Base-by-base conservation (phyloP, 331 rosid species). In the Dryas integrifolia region DNA sequence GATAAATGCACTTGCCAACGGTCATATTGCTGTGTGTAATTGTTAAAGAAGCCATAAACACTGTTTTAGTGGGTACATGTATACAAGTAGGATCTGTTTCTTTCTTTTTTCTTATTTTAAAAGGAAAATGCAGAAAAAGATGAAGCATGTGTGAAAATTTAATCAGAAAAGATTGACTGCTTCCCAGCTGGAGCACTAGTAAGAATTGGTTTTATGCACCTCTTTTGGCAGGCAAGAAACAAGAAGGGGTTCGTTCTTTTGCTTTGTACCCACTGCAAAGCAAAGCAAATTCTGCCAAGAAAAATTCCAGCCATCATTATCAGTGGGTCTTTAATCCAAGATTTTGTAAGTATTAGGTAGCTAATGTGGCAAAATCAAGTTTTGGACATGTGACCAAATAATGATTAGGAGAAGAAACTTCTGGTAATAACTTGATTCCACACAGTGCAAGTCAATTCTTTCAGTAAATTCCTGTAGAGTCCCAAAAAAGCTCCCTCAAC, bases 1-100 rank as follows among this genome's bases (percentile, higher is more conserved):
- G 21, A 14, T 59, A 6, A 39, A 38, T 59, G 7, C 65, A 60
- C 65, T 9, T 58, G 45, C 65, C 65, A 70, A 70, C 75, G 66
- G 66, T 57, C 45, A 30, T 46, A 56, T 4, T 7, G 21, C 9
- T 39, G 30, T 56, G 35, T 67, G 39, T 38, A 49, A 2, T 65
- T 65, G 55, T 65, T 65, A 6, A 16, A 38, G 4, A 65, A 3
- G 26, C 69, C 69, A 15, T 26, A 24, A 30, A 38, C 24, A 1
- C 38, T 13, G 30, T 48, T 26, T 13, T 14, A 11, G 69, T 64
- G 18, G 8, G 2, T 4, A 30, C 2, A n/a, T 63, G 38, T 18
- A 63, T 16, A 16, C 51, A 16, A 8, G 49, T 63, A n/a, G 16
- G 35, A 18, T 63, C 50, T 9, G 9, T 15, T n/a, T 40, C 50